Evolutionary conservation across 2,329 filamentous ascomycete species (phyloP).

Genomic region (Hawksworthiomyces lignivorus): DNA sequence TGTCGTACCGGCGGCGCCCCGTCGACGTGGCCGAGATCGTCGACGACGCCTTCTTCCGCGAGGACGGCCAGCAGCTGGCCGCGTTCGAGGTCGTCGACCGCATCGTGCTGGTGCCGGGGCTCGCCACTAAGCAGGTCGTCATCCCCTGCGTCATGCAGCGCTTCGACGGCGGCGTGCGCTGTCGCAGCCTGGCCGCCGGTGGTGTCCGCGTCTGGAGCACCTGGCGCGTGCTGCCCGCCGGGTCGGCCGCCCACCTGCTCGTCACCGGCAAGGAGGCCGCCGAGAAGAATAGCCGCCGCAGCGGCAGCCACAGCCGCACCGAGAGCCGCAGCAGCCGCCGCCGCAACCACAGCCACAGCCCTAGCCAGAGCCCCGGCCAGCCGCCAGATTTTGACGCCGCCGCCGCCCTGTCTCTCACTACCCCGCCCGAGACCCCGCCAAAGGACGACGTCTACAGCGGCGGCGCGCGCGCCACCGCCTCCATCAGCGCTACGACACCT

Average conservation of each 20-base stretch:
- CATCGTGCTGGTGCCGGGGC: conserved; percentile 32
- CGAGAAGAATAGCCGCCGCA: background rate
- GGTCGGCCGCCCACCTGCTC: conserved; percentile 8
- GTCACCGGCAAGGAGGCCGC: background rate
- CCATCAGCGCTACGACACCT: conserved; percentile 4
- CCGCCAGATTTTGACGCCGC: background rate
- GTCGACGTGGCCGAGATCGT: conserved; percentile 26
- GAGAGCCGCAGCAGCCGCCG: background rate
- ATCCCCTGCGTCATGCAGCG: conserved; percentile 38
- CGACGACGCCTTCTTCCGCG: conserved; percentile 34
- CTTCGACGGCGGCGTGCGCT: conserved; percentile 32
- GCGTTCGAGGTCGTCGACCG: conserved; percentile 26
- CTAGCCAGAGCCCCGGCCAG: background rate
- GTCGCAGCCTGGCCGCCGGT: conserved; percentile 33
- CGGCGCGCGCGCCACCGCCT: background rate
- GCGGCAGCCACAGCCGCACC: conserved; percentile 1
- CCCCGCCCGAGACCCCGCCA: background rate
- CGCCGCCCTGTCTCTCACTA: no score
- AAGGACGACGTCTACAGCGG: no score
- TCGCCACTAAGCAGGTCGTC: conserved; percentile 30
- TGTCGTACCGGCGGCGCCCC: conserved; percentile 28
- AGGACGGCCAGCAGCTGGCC: conserved; percentile 21
- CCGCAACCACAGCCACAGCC: background rate
- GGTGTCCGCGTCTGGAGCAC: conserved; percentile 36
- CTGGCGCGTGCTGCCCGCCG: conserved; percentile 23